These are phyloP conservation scores for Quercus robur DNA, from an alignment of 306 rosid species.

Conservation along the genomic window DNA sequence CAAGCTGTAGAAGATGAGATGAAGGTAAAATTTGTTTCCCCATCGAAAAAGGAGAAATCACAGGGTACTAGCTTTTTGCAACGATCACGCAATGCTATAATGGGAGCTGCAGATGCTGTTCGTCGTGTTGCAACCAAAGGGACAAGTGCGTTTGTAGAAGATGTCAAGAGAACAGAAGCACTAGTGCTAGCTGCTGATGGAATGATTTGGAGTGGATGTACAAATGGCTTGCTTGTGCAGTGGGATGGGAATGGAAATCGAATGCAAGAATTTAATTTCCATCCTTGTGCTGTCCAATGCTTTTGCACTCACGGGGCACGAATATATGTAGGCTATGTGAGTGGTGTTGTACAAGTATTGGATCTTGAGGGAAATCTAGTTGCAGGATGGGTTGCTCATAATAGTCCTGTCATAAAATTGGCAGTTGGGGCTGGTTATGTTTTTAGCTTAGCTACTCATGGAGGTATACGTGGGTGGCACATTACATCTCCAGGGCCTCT, in stretches of 20 bases:
- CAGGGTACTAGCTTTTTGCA: slow-evolving; percentile 74
- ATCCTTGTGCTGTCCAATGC: slow-evolving; percentile 76
- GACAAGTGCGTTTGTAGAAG: slow-evolving; percentile 90
- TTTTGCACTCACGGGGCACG: slow-evolving; percentile 74
- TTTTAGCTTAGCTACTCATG: slow-evolving; percentile 93
- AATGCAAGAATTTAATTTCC: slow-evolving; percentile 73
- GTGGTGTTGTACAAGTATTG: slow-evolving; percentile 79
- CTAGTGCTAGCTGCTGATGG: slow-evolving; percentile 71
- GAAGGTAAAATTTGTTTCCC: slow-evolving; percentile 73
- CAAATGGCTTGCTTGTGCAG: slow-evolving; percentile 86
- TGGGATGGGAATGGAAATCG: slow-evolving; percentile 93
- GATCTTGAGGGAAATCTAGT: slow-evolving; percentile 85
- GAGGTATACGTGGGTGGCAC: slow-evolving; percentile 96
- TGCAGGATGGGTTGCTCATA: slow-evolving; percentile 93
- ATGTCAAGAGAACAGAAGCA: slow-evolving; percentile 80
- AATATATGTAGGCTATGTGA: slow-evolving; percentile 78
- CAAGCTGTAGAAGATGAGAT: slow-evolving; percentile 79
- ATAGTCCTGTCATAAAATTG: slow-evolving; percentile 77
- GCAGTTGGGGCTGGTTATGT: slow-evolving; percentile 64
- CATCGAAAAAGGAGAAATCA: slow-evolving; percentile 84
- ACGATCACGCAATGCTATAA: slow-evolving; percentile 83
- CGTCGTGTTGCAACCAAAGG: slow-evolving; percentile 95
- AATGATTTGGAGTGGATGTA: slow-evolving; percentile 92
- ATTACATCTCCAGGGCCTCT: slow-evolving; percentile 80
- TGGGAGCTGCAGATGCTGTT: slow-evolving; percentile 99